Percentiles rank a stretch among this genome's conserved stretches.
phyloP scores from a whole-genome alignment of 2,329 filamentous ascomycete species.

The Fusarium mangiferae region DNA sequence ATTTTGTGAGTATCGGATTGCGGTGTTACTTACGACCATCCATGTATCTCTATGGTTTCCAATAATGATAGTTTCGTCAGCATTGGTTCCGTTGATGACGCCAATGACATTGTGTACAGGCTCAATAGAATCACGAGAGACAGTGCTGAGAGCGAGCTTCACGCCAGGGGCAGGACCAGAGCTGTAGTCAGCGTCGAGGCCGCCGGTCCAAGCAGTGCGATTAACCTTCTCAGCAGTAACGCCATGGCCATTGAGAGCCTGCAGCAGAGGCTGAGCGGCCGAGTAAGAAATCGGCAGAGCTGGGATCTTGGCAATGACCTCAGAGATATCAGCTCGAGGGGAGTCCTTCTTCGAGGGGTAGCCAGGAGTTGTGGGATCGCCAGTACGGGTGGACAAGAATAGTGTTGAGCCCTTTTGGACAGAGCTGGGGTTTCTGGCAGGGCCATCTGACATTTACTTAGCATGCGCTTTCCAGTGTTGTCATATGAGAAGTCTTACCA shows the following conservation, averaged over 20 bases:
- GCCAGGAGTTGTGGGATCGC: constrained; percentile 83
- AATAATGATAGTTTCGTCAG: constrained; percentile 77
- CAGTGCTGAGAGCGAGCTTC: constrained; percentile 72
- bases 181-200: constrained; percentile 55
- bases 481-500: constrained; percentile 30
- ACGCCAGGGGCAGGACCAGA: constrained; percentile 63
- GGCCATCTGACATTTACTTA: constrained; percentile 58
- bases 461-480: rapidly evolving
- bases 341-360: constrained; percentile 81
- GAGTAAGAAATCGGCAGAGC: constrained; percentile 83
- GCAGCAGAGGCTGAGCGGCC: constrained; percentile 81
- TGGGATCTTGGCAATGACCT: constrained; percentile 77
- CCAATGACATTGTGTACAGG: constrained; percentile 84
- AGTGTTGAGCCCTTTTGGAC: constrained; percentile 83
- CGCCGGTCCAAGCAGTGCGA: constrained; percentile 67
- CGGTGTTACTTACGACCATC: constrained; percentile 38
- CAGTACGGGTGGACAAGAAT: constrained; percentile 70
- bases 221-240: constrained; percentile 74
- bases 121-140: constrained; percentile 75
- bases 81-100: constrained; percentile 79
- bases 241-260: constrained; percentile 80
- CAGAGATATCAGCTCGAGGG: constrained; percentile 70
- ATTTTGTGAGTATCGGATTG: rapidly evolving
- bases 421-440: constrained; percentile 78
- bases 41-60: constrained; percentile 79